These are phyloP conservation scores for Nannochloropsis oceanica DNA, from an alignment of 108 stramenopile species.

Conservation along the genomic window DNA sequence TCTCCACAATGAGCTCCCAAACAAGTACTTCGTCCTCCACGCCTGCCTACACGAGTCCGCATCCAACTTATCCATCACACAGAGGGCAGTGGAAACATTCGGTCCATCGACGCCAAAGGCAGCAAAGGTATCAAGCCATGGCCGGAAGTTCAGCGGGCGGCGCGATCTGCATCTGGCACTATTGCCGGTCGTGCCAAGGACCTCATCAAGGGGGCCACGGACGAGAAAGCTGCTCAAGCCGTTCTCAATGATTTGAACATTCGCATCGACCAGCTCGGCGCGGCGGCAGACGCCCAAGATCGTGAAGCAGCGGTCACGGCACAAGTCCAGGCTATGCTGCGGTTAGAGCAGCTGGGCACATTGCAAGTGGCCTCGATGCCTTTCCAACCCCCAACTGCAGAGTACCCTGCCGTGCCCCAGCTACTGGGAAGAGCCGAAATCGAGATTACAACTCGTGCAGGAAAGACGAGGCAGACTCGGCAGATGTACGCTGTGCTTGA, in stretches of 20 bases:
- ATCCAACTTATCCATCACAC: too few species aligned
- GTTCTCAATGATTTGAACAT: not conserved
- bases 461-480: not conserved
- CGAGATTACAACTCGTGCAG: not conserved
- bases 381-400: not conserved
- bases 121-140: not conserved
- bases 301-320: not conserved
- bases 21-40: not conserved
- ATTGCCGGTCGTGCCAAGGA: not conserved
- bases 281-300: not conserved
- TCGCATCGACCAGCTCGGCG: not conserved
- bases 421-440: not conserved
- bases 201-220: not conserved
- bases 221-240: not conserved
- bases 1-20: not conserved
- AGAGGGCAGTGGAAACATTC: not conserved
- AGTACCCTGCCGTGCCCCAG: not conserved
- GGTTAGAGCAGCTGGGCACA: not conserved
- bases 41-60: not conserved
- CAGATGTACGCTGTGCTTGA: not conserved
- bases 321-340: not conserved
- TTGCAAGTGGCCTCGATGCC: not conserved
- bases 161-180: not conserved
- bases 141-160: not conserved
- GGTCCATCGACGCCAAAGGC: not conserved